Evolutionary conservation across 2,329 filamentous ascomycete genomes (phyloP).

Genomic region (Magnaporthiopsis rhizophila): DNA sequence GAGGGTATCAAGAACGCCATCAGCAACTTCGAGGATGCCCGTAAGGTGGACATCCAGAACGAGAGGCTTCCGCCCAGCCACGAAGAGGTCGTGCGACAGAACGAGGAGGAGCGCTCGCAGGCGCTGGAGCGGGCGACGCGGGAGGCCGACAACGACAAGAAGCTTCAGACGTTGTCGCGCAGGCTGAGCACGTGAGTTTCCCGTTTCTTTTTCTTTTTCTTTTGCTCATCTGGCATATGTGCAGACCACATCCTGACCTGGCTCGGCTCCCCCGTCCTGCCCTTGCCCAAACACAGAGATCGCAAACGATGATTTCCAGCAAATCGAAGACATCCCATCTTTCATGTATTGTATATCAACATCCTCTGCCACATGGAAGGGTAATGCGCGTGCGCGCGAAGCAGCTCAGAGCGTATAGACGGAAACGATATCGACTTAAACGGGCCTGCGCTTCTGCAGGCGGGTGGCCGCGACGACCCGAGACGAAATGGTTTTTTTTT

Average conservation of each 20-base stretch:
- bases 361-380: not conserved
- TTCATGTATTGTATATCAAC: slow-evolving; percentile 2
- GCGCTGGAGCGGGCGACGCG: slow-evolving; percentile 79
- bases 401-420: not conserved
- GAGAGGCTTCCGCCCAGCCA: slow-evolving; percentile 87
- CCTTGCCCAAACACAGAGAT: slow-evolving; percentile 7
- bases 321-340: not conserved
- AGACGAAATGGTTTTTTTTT: not conserved
- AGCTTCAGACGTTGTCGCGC: slow-evolving; percentile 77
- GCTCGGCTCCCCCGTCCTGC: not conserved
- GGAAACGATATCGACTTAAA: not conserved
- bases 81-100: slow-evolving; percentile 81
- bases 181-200: slow-evolving; percentile 87
- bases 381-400: not conserved
- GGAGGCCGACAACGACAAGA: slow-evolving; percentile 87
- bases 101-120: slow-evolving; percentile 70
- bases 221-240: not conserved
- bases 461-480: not conserved
- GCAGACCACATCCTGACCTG: not conserved
- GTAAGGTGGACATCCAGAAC: slow-evolving; percentile 95
- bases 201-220: not conserved
- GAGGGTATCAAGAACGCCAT: slow-evolving; percentile 99
- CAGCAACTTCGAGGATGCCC: slow-evolving; percentile 89
- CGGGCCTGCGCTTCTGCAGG: not conserved
- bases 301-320: slow-evolving; percentile 12